phyloP scores from a whole-genome alignment of 192 early-diverging fungal genomes.

The Spizellomyces sp. region DNA sequence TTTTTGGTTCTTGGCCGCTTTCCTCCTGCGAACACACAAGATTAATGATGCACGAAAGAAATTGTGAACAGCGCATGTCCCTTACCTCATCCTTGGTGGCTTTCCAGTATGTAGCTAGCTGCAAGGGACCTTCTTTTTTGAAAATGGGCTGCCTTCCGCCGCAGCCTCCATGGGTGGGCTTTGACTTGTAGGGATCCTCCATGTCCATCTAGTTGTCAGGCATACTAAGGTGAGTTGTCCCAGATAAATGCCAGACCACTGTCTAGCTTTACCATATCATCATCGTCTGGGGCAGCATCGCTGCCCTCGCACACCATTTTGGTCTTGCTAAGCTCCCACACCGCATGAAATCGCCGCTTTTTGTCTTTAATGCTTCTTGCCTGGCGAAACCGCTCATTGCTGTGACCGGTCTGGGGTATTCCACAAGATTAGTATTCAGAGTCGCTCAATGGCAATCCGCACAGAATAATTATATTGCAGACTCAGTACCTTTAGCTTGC shows the following conservation, averaged over 20 bases:
- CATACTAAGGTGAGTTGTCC: too few species aligned
- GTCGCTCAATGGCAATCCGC: too few species aligned
- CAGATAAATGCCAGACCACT: too few species aligned
- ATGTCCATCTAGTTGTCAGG: slow-evolving; percentile 12
- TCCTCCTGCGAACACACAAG: slow-evolving; percentile 12
- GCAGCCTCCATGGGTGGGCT: slow-evolving; percentile 78
- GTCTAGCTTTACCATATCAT: slow-evolving; percentile 2
- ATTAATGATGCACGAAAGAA: too few species aligned
- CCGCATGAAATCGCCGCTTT: slow-evolving; percentile 68
- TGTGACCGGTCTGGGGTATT: too few species aligned
- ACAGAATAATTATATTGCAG: too few species aligned
- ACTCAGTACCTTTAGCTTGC: slow-evolving; percentile 77
- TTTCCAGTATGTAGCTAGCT: slow-evolving; percentile 14
- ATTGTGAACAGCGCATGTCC: not conserved
- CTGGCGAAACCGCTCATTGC: slow-evolving; percentile 48
- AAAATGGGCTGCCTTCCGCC: slow-evolving; percentile 80
- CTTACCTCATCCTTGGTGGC: slow-evolving; percentile 35
- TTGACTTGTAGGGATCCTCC: slow-evolving; percentile 45
- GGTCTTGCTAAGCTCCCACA: slow-evolving; percentile 86
- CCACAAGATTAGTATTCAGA: too few species aligned
- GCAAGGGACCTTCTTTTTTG: slow-evolving; percentile 53
- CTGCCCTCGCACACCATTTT: slow-evolving; percentile 78
- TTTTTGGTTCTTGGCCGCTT: slow-evolving; percentile 35
- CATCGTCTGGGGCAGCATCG: slow-evolving; percentile 56
- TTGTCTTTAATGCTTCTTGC: slow-evolving; percentile 39